These are phyloP conservation scores for Tolypocladium ophioglossoides DNA, from an alignment of 2,329 filamentous ascomycete genomes.

Conservation along the genomic window DNA sequence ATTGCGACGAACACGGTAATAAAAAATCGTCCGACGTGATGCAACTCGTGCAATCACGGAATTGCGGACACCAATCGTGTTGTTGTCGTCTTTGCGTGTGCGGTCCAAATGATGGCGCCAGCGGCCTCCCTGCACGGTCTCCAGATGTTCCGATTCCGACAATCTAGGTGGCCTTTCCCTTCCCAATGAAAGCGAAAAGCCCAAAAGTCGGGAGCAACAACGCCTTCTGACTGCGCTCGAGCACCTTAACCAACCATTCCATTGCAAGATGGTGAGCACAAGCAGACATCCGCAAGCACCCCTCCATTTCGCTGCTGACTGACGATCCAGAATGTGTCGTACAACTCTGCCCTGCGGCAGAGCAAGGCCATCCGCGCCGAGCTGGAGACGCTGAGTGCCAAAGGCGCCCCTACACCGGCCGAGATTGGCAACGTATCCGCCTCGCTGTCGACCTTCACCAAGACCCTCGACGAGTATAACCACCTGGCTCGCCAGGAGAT, in stretches of 20 bases:
- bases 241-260: background rate
- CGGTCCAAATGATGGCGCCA: background rate
- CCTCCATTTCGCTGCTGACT: background rate
- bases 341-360: conserved; percentile 79
- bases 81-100: background rate
- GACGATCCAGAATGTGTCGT: conserved; percentile 58
- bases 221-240: background rate
- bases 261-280: background rate
- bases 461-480: conserved; percentile 88
- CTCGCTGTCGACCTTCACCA: conserved; percentile 68
- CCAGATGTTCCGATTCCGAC: conserved; percentile 1
- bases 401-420: conserved; percentile 48
- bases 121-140: background rate
- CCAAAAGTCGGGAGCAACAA: background rate
- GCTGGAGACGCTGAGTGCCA: conserved; percentile 58
- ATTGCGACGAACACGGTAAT: background rate
- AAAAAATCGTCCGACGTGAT: background rate
- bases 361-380: conserved; percentile 70
- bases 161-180: background rate
- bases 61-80: background rate
- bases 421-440: conserved; percentile 61
- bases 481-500: conserved; percentile 78
- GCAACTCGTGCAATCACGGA: background rate
- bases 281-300: too few species aligned
- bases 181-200: too few species aligned